Evolutionary conservation across 768 basidiomycete genomes (phyloP).

Genomic region (Mycena haematopus): DNA sequence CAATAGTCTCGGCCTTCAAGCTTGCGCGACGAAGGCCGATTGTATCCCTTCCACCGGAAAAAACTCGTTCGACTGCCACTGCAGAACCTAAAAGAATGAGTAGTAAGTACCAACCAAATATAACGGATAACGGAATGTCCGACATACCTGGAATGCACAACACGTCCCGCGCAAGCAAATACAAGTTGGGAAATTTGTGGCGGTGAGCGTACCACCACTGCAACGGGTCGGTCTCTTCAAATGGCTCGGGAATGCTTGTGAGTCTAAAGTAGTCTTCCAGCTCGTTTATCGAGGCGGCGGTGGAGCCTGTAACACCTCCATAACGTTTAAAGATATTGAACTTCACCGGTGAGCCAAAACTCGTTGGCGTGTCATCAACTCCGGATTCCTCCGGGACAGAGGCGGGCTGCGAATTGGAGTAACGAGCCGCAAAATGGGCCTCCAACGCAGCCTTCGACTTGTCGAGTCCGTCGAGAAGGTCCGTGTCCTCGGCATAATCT

Average conservation of each 20-base stretch:
- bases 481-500: not conserved
- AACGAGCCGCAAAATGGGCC: not conserved
- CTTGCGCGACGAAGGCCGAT: too few species aligned
- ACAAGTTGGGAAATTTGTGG: constrained; percentile 19
- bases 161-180: constrained; percentile 9
- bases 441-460: not conserved
- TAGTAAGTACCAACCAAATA: too few species aligned
- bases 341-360: constrained; percentile 7
- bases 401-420: not conserved
- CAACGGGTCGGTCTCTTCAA: constrained; percentile 10
- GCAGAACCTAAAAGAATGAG: too few species aligned
- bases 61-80: too few species aligned
- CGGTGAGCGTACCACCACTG: constrained; percentile 22
- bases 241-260: constrained; percentile 8
- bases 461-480: not conserved
- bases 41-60: too few species aligned
- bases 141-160: constrained; percentile 15
- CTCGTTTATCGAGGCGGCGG: not conserved
- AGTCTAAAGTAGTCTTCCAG: constrained; percentile 7
- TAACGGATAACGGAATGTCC: too few species aligned
- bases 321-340: constrained; percentile 1
- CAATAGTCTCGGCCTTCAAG: too few species aligned
- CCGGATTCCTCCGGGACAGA: not conserved
- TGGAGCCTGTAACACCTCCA: not conserved
- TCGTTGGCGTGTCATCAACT: too few species aligned